A percentile compares a stretch with the other conserved stretches of the same genome.
Evolutionary conservation across 2,329 filamentous ascomycete species (phyloP).

Genomic region (Diplodia sapinea): DNA sequence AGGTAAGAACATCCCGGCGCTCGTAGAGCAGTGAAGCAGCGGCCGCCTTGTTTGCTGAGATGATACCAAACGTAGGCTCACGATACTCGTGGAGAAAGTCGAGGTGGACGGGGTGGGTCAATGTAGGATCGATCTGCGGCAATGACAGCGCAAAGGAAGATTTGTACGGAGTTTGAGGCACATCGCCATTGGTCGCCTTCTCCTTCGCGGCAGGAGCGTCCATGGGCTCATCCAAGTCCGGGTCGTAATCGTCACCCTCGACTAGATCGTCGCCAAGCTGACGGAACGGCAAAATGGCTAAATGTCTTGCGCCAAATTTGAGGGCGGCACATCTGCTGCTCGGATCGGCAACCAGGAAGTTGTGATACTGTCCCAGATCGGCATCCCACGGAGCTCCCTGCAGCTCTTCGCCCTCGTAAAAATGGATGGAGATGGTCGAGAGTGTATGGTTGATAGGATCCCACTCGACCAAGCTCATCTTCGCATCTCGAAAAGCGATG

Average conservation of each 20-base stretch:
- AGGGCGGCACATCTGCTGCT: conserved; percentile 91
- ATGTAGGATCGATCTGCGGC: conserved; percentile 82
- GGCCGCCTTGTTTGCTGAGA: conserved; percentile 76
- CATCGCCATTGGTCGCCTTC: conserved; percentile 42
- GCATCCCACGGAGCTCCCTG: conserved; percentile 82
- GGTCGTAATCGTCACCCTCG: conserved; percentile 84
- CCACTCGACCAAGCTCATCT: conserved; percentile 93
- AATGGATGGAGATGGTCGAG: conserved; percentile 92
- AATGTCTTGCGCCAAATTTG: conserved; percentile 85
- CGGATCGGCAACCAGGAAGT: conserved; percentile 85
- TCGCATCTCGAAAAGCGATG: conserved; percentile 86
- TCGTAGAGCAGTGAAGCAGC: conserved; percentile 76
- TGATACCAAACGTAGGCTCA: conserved; percentile 94
- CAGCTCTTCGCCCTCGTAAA: conserved; percentile 94
- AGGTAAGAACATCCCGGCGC: conserved; percentile 83
- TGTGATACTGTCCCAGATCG: conserved; percentile 75
- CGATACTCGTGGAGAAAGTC: conserved; percentile 96
- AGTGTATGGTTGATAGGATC: conserved; percentile 79
- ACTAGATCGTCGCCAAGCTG: conserved; percentile 85
- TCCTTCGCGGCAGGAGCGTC: conserved; percentile 40
- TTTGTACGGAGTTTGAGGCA: conserved; percentile 71
- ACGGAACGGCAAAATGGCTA: conserved; percentile 92
- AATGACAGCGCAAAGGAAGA: conserved; percentile 93
- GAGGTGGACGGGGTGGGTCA: conserved; percentile 89
- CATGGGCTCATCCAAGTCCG: conserved; percentile 70